Percentiles rank a stretch among this genome's conserved stretches.
These are phyloP conservation scores for Boletus subcaerulescens DNA, from an alignment of 768 basidiomycete species.

Conservation along the genomic window DNA sequence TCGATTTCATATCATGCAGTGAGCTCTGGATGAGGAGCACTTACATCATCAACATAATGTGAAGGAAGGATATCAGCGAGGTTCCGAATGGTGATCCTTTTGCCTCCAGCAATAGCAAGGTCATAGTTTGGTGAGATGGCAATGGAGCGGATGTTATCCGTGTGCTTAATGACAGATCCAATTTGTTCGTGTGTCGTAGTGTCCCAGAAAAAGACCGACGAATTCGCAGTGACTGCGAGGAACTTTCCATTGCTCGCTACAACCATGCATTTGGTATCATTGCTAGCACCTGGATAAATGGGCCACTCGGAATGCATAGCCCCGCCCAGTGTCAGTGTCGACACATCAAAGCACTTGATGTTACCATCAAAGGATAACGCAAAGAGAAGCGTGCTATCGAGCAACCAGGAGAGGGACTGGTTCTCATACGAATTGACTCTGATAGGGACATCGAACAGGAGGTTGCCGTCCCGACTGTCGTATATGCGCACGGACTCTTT, in stretches of 20 bases:
- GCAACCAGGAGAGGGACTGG: conserved; percentile 11
- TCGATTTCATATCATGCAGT: too few species aligned
- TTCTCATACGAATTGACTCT: conserved; percentile 10
- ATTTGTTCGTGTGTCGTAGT: background rate
- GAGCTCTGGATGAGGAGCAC: background rate
- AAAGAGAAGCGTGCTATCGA: background rate
- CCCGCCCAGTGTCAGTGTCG: background rate
- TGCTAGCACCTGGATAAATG: background rate
- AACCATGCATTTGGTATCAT: conserved; percentile 1
- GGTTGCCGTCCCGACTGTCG: background rate
- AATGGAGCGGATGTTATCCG: conserved; percentile 1
- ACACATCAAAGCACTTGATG: conserved; percentile 4
- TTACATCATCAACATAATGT: conserved; percentile 4
- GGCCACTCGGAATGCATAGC: background rate
- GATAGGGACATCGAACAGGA: conserved; percentile 8
- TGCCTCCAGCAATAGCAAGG: conserved; percentile 3
- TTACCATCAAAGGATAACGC: conserved; percentile 9
- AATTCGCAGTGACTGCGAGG: conserved; percentile 1
- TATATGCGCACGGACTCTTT: conserved; percentile 12
- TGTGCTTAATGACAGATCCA: conserved; percentile 5
- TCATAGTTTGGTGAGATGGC: conserved; percentile 7
- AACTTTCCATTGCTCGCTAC: conserved; percentile 11
- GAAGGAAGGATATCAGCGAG: conserved; percentile 6
- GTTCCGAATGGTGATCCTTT: background rate
- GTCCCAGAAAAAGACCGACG: conserved; percentile 11